Evolutionary conservation across 208 protist genomes (phyloP).

Genomic region (Kentomonas sorsogonicus): DNA sequence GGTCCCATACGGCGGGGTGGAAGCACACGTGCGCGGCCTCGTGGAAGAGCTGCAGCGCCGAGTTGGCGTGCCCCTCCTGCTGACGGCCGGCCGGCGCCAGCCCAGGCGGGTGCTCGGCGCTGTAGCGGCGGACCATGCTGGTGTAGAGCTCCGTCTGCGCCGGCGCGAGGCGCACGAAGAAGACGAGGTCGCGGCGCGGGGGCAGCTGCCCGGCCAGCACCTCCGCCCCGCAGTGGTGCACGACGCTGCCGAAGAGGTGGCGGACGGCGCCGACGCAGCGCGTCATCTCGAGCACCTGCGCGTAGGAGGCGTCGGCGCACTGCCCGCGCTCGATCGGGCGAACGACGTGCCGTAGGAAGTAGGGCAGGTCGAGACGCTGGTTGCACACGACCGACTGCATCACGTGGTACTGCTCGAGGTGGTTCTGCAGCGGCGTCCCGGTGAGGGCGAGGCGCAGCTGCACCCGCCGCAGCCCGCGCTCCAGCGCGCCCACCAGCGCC

Average conservation of each 20-base stretch:
- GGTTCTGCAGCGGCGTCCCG: constrained; percentile 87
- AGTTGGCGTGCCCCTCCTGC: constrained; percentile 18
- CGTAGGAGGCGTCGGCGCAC: constrained; percentile 57
- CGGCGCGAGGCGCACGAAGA: constrained; percentile 56
- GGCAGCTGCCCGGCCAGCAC: constrained; percentile 66
- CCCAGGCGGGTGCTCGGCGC: no score
- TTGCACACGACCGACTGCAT: constrained; percentile 82
- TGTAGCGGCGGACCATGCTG: constrained; percentile 44
- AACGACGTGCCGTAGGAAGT: constrained; percentile 64
- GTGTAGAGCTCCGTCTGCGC: constrained; percentile 69
- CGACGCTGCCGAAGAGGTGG: constrained; percentile 48
- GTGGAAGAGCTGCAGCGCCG: constrained; percentile 50
- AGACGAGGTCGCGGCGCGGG: constrained; percentile 51
- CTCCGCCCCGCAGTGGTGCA: constrained; percentile 73
- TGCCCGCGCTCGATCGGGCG: constrained; percentile 57
- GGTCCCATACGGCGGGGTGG: constrained; percentile 35
- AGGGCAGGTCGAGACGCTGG: constrained; percentile 28
- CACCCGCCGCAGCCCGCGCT: constrained; percentile 35
- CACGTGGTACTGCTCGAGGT: constrained; percentile 86
- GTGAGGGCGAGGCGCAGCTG: constrained; percentile 84
- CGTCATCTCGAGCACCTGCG: constrained; percentile 78
- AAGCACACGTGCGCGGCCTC: constrained; percentile 66
- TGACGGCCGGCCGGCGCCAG: no score
- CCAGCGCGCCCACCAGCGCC: constrained; percentile 39
- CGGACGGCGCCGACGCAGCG: constrained; percentile 64